A percentile compares a stretch with the other conserved stretches of the same genome.
Conservation (phyloP, 2,329 filamentous ascomycete species). For the Penicillium sp. region DNA sequence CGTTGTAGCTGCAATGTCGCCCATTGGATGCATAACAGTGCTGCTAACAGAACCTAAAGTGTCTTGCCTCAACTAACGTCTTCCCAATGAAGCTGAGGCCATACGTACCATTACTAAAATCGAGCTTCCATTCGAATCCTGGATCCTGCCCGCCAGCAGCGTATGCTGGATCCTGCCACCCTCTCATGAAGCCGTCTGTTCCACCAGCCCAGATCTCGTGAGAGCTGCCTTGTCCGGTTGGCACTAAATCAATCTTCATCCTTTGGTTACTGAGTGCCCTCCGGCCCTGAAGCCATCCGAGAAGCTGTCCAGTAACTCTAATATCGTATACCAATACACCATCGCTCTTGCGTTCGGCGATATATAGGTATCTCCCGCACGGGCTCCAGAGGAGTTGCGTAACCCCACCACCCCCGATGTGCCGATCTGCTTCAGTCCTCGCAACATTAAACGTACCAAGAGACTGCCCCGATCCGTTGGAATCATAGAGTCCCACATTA, state of each 20-base stretch:
- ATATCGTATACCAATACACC: constrained; percentile 64
- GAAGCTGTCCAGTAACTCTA: constrained; percentile 55
- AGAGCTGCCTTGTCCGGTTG: constrained; percentile 37
- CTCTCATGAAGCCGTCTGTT: constrained; percentile 58
- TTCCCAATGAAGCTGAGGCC: not conserved
- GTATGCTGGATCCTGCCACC: constrained; percentile 55
- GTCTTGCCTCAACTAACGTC: not conserved
- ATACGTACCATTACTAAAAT: constrained; percentile 45
- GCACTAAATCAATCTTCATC: constrained; percentile 59
- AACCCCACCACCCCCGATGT: constrained; percentile 57
- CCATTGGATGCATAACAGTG: constrained; percentile 52
- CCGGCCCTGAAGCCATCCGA: constrained; percentile 56
- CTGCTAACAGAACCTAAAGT: constrained; percentile 51
- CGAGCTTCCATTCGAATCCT: constrained; percentile 49
- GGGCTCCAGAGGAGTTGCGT: constrained; percentile 63
- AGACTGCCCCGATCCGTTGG: constrained; percentile 53
- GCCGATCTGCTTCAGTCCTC: constrained; percentile 42
- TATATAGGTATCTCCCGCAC: constrained; percentile 62
- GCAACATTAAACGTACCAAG: constrained; percentile 57
- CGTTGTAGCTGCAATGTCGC: constrained; percentile 55
- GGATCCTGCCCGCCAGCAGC: constrained; percentile 48
- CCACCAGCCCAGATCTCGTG: constrained; percentile 66
- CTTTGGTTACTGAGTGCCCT: constrained; percentile 58
- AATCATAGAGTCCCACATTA: constrained; percentile 61
- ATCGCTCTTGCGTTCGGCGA: constrained; percentile 62